Evolutionary conservation across 108 stramenopile species (phyloP).

Genomic region (Nitzschia inconspicua): DNA sequence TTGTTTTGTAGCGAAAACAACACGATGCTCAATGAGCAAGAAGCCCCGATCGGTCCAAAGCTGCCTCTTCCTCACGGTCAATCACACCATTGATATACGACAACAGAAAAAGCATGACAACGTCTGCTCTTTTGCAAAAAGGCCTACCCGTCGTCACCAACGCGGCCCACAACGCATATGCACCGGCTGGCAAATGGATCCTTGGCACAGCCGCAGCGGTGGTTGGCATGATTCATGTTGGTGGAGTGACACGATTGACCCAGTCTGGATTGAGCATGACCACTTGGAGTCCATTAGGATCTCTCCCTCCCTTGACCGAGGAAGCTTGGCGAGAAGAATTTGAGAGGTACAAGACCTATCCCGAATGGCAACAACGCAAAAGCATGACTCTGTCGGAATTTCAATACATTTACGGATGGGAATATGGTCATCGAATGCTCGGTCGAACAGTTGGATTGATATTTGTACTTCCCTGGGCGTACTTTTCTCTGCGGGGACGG

Average conservation of each 20-base stretch:
- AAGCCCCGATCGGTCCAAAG: too few relatives aligned
- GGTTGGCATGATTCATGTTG: constrained; percentile 96
- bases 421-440: constrained; percentile 99
- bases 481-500: constrained; percentile 70
- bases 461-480: constrained; percentile 84
- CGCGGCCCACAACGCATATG: constrained; percentile 61
- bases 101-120: too few relatives aligned
- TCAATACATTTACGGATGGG: constrained; percentile 97
- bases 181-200: constrained; percentile 88
- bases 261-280: constrained; percentile 97
- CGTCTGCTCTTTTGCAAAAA: too few relatives aligned
- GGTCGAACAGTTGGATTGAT: constrained; percentile 89
- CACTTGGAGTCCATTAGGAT: constrained; percentile 91
- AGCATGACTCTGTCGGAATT: constrained; percentile 98
- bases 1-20: too few relatives aligned
- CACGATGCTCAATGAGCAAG: too few relatives aligned
- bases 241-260: constrained; percentile 96
- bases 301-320: constrained; percentile 72
- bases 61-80: too few relatives aligned
- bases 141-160: constrained; percentile 60
- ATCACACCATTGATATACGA: too few relatives aligned
- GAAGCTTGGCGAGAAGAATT: constrained; percentile 96
- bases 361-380: constrained; percentile 93
- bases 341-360: constrained; percentile 93
- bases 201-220: constrained; percentile 87